Evolutionary conservation across 768 basidiomycete species (phyloP), one percentile per base, ranked within the genome.

Genomic region (Leccinum disarticulatum): DNA sequence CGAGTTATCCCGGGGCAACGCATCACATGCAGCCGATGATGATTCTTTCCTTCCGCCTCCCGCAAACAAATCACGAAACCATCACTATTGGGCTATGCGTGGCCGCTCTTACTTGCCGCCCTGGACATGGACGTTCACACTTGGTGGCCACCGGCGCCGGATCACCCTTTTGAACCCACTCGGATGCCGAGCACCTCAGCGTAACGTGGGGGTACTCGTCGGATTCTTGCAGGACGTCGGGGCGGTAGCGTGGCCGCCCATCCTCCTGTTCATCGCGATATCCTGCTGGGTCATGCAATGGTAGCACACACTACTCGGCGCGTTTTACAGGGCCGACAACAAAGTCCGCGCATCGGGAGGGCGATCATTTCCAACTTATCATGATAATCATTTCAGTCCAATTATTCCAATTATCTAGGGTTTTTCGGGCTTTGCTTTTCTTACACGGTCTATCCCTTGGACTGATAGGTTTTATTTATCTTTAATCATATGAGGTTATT

Each of bases 221-320:
- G 78, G 75, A 15, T 70, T 69, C 25, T 8, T 66, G 17, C 57
- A 56, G 36, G 77, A 79, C 38, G 65, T 74, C 15, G 55, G 68
- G n/a, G 65, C 56, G 9, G 73, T 76, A 14, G 77, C 75, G 35
- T 79, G 77, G 77, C 68, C 66, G 58, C 74, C 78, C 11, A 51
- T 78, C 3, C 41, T 66, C 28, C 50, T 72, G 41, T 74, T 78
- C 60, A 64, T 70, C 25, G 66, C 57, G 31, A 65, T 68, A 27
- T 72, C 72, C n/a, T 77, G 71, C 68, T 77, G 74, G 74, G 66
- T 70, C 27, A 64, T 68, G 66, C 64, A 57, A 30, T 67, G 65
- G 61, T 74, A 67, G 54, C 17, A 14, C n/a, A 22, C 28, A 5
- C 4, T 14, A 41, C 38, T 33, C 2, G 28, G 17, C 36, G 11